Conservation (phyloP, 106 monocot species). For the Triglochin maritima region DNA sequence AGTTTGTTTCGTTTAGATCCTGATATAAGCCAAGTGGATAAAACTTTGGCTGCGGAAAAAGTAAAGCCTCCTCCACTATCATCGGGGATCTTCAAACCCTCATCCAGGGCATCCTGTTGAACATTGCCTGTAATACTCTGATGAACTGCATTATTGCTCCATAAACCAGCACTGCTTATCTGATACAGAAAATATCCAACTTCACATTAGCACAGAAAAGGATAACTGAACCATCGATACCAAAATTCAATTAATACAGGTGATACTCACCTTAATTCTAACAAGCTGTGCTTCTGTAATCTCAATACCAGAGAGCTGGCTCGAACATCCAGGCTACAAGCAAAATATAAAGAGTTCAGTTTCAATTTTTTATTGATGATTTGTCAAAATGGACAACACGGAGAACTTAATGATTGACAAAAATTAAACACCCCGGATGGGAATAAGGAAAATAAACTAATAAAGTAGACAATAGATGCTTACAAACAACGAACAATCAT, state of each 20-base stretch:
- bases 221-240: not conserved
- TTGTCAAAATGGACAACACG: too few species aligned
- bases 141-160: constrained; percentile 33
- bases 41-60: constrained; percentile 52
- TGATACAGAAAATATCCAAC: constrained; percentile 12
- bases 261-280: constrained; percentile 53
- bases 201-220: not conserved
- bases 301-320: constrained; percentile 58
- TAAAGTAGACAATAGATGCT: too few species aligned
- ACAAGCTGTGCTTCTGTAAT: constrained; percentile 89
- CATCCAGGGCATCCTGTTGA: constrained; percentile 16
- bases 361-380: not conserved
- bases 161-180: constrained; percentile 72
- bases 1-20: constrained; percentile 54
- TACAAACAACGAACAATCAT: too few species aligned
- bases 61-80: constrained; percentile 47
- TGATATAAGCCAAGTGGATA: constrained; percentile 61
- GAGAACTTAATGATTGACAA: too few species aligned
- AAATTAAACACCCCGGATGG: too few species aligned
- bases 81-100: constrained; percentile 25
- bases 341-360: constrained; percentile 1
- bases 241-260: not conserved
- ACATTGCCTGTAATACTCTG: constrained; percentile 24
- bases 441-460: too few species aligned
- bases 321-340: constrained; percentile 86